These are phyloP conservation scores for Xylogone sp. DNA, from an alignment of 2,329 filamentous ascomycete species.

Conservation along the genomic window DNA sequence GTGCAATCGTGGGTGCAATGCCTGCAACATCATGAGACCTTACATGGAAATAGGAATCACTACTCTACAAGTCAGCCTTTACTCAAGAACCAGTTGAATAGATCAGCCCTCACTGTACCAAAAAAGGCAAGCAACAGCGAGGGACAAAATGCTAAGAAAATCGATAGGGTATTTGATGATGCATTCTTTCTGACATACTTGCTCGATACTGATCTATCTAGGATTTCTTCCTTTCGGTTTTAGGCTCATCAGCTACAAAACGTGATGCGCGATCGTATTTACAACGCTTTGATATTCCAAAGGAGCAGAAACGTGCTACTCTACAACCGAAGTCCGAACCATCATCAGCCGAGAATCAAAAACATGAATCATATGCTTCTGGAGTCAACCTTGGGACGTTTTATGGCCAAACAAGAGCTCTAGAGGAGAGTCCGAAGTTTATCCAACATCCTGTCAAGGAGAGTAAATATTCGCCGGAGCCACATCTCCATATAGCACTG, in stretches of 20 bases:
- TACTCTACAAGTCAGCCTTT: conserved; percentile 12
- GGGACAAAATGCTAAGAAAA: conserved; percentile 38
- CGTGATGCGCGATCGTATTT: conserved; percentile 90
- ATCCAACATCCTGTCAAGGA: conserved; percentile 41
- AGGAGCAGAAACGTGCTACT: conserved; percentile 19
- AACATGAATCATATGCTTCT: conserved; percentile 26
- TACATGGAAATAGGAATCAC: conserved; percentile 5
- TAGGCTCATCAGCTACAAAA: conserved; percentile 87
- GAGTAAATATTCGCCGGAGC: conserved; percentile 3
- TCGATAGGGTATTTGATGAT: conserved; percentile 41
- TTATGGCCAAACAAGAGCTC: conserved; percentile 53
- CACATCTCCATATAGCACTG: conserved; percentile 70
- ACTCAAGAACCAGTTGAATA: conserved; percentile 16
- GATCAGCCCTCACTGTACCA: conserved; percentile 17
- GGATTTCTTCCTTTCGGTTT: conserved; percentile 82
- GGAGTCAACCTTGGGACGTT: conserved; percentile 60
- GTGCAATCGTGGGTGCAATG: conserved; percentile 21
- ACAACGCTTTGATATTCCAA: conserved; percentile 66
- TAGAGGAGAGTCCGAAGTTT: conserved; percentile 58
- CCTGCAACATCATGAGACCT: conserved; percentile 5
- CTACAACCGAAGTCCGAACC: conserved; percentile 1
- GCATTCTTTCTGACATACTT: background rate
- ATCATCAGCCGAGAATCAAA: background rate
- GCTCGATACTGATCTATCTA: conserved; percentile 30
- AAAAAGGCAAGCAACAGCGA: conserved; percentile 23